Conservation (phyloP, 2,329 filamentous ascomycete species). For the Coleophoma cylindrospora region DNA sequence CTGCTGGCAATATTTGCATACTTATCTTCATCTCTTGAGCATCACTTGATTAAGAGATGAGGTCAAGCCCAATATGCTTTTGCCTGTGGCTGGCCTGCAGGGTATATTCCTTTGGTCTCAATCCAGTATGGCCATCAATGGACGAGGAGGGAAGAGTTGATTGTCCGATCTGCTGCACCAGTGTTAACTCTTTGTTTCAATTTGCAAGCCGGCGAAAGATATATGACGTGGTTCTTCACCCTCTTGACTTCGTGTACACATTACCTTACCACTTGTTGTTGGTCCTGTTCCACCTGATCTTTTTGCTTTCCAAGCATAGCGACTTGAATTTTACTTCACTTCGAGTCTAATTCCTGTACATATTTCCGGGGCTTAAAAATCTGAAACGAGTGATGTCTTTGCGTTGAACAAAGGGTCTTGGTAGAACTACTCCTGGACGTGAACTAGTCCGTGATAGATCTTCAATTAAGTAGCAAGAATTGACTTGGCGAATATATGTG, state of each 20-base stretch:
- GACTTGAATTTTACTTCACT: conserved; percentile 17
- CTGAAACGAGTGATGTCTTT: no score
- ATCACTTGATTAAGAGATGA: conserved; percentile 7
- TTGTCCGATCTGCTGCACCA: conserved; percentile 24
- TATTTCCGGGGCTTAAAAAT: not conserved
- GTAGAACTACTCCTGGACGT: no score
- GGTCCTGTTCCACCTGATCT: conserved; percentile 9
- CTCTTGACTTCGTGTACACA: conserved; percentile 10
- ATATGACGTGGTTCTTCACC: conserved; percentile 1
- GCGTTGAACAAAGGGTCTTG: no score
- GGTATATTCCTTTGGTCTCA: conserved; percentile 14
- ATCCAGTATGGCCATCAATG: conserved; percentile 18
- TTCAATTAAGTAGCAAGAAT: no score
- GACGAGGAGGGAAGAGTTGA: conserved; percentile 15
- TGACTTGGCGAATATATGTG: no score
- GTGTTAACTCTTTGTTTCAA: conserved; percentile 7
- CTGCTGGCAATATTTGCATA: conserved; percentile 25
- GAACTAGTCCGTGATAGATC: no score
- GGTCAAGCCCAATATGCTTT: conserved; percentile 14
- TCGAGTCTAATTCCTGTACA: conserved; percentile 17
- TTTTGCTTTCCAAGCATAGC: conserved; percentile 12
- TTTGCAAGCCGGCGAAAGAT: conserved; percentile 9
- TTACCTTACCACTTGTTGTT: conserved; percentile 7
- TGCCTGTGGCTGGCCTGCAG: conserved; percentile 22
- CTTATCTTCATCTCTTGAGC: conserved; percentile 12